Conservation (phyloP, 352 stramenopile species). For the Pythium rhizo-oryzae region DNA sequence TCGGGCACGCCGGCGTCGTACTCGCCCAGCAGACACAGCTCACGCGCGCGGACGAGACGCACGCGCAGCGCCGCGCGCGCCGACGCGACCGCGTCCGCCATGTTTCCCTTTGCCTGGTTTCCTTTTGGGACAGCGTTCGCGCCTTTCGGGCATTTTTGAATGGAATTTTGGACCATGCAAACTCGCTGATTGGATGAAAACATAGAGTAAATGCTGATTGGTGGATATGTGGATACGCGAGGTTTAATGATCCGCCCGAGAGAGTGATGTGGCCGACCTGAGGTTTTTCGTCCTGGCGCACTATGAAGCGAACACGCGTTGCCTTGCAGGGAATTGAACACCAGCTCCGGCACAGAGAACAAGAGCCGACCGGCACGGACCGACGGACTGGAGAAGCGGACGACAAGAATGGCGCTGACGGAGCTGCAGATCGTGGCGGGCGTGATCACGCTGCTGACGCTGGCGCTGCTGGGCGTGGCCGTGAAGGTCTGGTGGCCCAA, state of each 20-base stretch:
- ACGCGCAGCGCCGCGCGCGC: slow-evolving; percentile 22
- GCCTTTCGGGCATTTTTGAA: slow-evolving; percentile 20
- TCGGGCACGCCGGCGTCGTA: slow-evolving; percentile 53
- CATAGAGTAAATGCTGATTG: not conserved
- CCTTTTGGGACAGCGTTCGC: not conserved
- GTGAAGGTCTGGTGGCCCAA: slow-evolving; percentile 72
- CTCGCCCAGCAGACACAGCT: slow-evolving; percentile 69
- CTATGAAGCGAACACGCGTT: slow-evolving; percentile 33
- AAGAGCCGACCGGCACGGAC: slow-evolving; percentile 2
- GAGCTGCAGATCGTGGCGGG: slow-evolving; percentile 79
- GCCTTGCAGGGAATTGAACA: slow-evolving; percentile 13
- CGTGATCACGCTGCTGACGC: slow-evolving; percentile 56
- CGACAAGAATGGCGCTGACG: slow-evolving; percentile 49
- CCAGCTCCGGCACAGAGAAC: not conserved
- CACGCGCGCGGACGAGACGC: slow-evolving; percentile 52
- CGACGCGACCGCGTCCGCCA: not conserved
- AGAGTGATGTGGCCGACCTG: slow-evolving; percentile 3
- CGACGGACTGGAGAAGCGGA: too few species aligned
- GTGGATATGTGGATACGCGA: not conserved
- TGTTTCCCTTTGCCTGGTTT: not conserved
- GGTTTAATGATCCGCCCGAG: slow-evolving; percentile 7
- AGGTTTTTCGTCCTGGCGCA: slow-evolving; percentile 32
- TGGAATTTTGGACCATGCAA: not conserved
- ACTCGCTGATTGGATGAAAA: slow-evolving; percentile 17
- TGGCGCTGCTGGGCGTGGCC: slow-evolving; percentile 63